Evolutionary conservation across 176 grass and related monocot genomes (phyloP).

Genomic region (Oryza officinalis): DNA sequence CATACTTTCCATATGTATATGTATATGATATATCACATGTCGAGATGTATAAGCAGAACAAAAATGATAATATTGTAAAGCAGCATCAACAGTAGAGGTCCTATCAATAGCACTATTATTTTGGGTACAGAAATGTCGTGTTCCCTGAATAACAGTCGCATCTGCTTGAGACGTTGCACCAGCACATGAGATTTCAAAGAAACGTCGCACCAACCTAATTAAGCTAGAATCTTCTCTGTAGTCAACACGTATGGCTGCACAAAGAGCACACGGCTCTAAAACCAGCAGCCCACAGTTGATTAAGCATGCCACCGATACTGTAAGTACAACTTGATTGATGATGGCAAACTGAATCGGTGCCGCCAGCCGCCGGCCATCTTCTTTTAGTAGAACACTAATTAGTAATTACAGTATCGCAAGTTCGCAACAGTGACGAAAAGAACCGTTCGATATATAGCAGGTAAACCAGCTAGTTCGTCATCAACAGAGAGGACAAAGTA

Average conservation of each 20-base stretch:
- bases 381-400: too few relatives aligned
- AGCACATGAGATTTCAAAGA: neutral
- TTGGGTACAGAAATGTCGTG: neutral
- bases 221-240: neutral
- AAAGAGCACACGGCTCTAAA: neutral
- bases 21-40: neutral
- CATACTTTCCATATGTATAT: neutral
- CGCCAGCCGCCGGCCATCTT: too few relatives aligned
- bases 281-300: neutral
- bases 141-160: neutral
- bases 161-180: conserved; percentile 6
- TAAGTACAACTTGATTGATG: too few relatives aligned
- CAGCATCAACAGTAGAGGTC: neutral
- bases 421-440: too few relatives aligned
- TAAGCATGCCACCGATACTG: too few relatives aligned
- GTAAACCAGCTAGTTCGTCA: too few relatives aligned
- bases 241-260: neutral
- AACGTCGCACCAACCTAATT: neutral
- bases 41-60: neutral
- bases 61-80: neutral
- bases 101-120: neutral
- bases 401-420: too few relatives aligned
- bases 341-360: too few relatives aligned
- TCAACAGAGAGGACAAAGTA: too few relatives aligned
- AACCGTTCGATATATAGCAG: too few relatives aligned